Evolutionary conservation across 2,329 filamentous ascomycete species (phyloP), one percentile per base, ranked within the genome.

Genomic region (Cladophialophora psammophila): DNA sequence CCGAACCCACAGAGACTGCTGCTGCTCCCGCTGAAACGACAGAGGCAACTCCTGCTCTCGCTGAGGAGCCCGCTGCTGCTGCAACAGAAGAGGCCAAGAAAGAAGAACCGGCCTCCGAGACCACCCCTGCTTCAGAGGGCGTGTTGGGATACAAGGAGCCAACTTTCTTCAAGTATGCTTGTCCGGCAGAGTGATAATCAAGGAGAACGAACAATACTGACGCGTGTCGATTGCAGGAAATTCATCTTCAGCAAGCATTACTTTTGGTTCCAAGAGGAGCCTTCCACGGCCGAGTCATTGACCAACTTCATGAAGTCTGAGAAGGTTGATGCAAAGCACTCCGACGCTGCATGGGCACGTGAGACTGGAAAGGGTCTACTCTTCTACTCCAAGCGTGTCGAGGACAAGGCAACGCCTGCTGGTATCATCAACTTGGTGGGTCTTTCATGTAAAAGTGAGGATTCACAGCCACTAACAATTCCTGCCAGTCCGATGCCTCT

Each of bases 301-400:
- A 81, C 85, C 73, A 82, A 86, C 74, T 97, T 94, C 84, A 86
- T 96, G 74, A 92, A 93, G 82, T 90, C 88, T 76, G 93, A 97
- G 87, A 97, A 97, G 90, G 85, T 90, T 64, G 85, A 89, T 62
- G 90, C 91, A 69, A 72, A 72, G 55, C 90, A 96, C 83, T 86
- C 91, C 72, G 90, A 91, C 74, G 90, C 89, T 73, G 91, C 95
- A 40, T 97, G 95, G 93, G 93, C 94, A 71, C 89, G 89, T 74
- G 89, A 96, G 85, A 97, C 94, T 67, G 94, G 94, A 80, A 96
- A 96, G 86, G 95, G 95, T 77, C 90, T 98, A 20, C 85, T 98
- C 50, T 97, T 96, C 86, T 91, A 92, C 81, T 90, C 91, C 81
- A 93, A 94, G 88, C 90, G 92, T 81, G 84, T 86, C 60, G 86